Conservation (phyloP, 2,329 filamentous ascomycete species). For the Scleromitrula shiraiana region DNA sequence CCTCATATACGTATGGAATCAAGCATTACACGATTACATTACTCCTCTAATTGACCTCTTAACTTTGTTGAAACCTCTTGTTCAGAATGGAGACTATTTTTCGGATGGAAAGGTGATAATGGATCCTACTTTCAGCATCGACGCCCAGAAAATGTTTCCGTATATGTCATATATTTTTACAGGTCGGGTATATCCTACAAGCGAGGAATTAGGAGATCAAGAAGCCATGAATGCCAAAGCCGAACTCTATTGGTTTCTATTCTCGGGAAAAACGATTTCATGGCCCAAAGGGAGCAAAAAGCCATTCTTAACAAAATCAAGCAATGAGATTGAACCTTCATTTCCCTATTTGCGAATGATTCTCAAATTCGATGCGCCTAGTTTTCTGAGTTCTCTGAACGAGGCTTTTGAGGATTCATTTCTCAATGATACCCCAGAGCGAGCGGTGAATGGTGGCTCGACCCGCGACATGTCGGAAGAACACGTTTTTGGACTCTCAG, state of each 20-base stretch:
- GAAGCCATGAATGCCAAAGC: slow-evolving; percentile 71
- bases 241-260: slow-evolving; percentile 87
- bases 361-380: slow-evolving; percentile 80
- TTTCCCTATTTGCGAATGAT: slow-evolving; percentile 83
- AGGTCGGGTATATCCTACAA: slow-evolving; percentile 84
- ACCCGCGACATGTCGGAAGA: slow-evolving; percentile 50
- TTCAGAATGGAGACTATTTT: slow-evolving; percentile 46
- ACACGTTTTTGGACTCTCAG: slow-evolving; percentile 59
- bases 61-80: slow-evolving; percentile 54
- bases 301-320: slow-evolving; percentile 52
- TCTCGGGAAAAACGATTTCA: slow-evolving; percentile 68
- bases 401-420: slow-evolving; percentile 96
- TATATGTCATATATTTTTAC: slow-evolving; percentile 91
- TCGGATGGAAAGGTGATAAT: slow-evolving; percentile 47
- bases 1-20: slow-evolving; percentile 94
- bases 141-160: slow-evolving; percentile 86
- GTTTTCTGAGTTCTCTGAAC: slow-evolving; percentile 90
- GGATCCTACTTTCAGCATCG: slow-evolving; percentile 54
- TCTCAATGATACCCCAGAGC: slow-evolving; percentile 70
- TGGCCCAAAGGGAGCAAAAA: slow-evolving; percentile 63
- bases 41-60: slow-evolving; percentile 83
- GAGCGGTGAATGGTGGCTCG: slow-evolving; percentile 45
- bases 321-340: slow-evolving; percentile 54
- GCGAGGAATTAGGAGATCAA: slow-evolving; percentile 63
- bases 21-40: slow-evolving; percentile 79